phyloP scores from a whole-genome alignment of 768 basidiomycete species.

The Boletus vinaceobasis region DNA sequence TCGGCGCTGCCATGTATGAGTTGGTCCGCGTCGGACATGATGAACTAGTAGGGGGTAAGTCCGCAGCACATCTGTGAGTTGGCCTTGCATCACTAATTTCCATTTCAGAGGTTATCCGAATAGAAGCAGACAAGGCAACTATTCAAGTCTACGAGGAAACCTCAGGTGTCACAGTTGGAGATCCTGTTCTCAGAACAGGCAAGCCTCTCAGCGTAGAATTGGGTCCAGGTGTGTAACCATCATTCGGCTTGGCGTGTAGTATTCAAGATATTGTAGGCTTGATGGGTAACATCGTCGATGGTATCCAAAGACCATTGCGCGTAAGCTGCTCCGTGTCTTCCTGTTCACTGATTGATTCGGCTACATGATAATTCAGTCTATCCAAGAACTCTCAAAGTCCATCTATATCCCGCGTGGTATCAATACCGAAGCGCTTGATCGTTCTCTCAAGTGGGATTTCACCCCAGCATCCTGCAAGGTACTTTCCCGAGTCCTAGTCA shows the following conservation, averaged over 20 bases:
- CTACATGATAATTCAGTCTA: constrained; percentile 48
- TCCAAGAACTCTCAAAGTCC: constrained; percentile 96
- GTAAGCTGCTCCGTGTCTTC: constrained; percentile 41
- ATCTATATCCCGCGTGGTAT: constrained; percentile 99
- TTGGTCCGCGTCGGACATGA: constrained; percentile 98
- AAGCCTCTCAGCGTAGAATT: constrained; percentile 98
- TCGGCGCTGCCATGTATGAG: constrained; percentile 95
- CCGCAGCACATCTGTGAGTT: not conserved
- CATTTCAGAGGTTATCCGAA: constrained; percentile 90
- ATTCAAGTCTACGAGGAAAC: constrained; percentile 99
- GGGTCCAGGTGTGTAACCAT: constrained; percentile 72
- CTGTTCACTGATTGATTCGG: not conserved
- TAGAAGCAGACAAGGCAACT: constrained; percentile 96
- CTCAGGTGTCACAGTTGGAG: constrained; percentile 97
- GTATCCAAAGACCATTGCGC: constrained; percentile 89
- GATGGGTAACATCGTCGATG: constrained; percentile 99
- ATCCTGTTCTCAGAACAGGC: constrained; percentile 95
- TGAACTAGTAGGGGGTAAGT: constrained; percentile 91
- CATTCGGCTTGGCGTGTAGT: not conserved
- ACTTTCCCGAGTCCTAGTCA: constrained; percentile 3
- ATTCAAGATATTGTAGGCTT: constrained; percentile 53
- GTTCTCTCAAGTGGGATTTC: constrained; percentile 92
- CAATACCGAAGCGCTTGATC: constrained; percentile 92
- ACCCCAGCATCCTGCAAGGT: constrained; percentile 79
- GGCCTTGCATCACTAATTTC: constrained; percentile 9